Evolutionary conservation across 768 basidiomycete genomes (phyloP), one percentile per base, ranked within the genome.

Genomic region (Rhodotorula toruloides): DNA sequence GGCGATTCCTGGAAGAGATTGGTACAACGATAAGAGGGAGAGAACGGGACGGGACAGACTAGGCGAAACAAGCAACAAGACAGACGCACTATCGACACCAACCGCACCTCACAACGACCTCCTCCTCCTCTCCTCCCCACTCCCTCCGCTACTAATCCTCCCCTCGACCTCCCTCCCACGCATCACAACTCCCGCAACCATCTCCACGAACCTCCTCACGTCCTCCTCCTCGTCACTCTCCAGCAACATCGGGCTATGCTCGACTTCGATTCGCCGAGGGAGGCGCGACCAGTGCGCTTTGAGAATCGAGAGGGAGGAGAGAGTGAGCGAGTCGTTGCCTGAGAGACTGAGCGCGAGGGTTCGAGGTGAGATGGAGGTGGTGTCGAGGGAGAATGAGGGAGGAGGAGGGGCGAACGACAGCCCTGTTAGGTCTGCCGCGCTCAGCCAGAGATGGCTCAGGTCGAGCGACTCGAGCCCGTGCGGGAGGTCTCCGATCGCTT

Each of bases 171-270:
- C n/a, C 53, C 5, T 37, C n/a, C n/a, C 54, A 19, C 54, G 39
- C 54, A 42, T 42, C 5, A 42, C 54, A 2, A 54, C 57, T 1
- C 60, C 60, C 12, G 60, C 60, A 10, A 61, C 52, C 52, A 54
- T 46, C 43, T 54, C 43, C 25, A 61, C 52, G 7, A 61, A 61
- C 60, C 60, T 25, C n/a, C 60, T n/a, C 2, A 61, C 52, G 36
- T 61, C 60, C 42, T 61, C 60, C 43, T 54, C 60, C 13, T 53
- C 52, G 34, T 61, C 60, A 22, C 52, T 54, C 52, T 61, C 60
- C 31, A 56, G 55, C 60, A 61, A 9, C 27, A 61, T 27, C 10
- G 25, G 32, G 32, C 32, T n/a, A 22, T 54, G 52, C 43, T 54
- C 43, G 25, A 61, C n/a, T 6, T 44, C 31, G 16, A 61, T 27